Percentiles rank a stretch among this genome's conserved stretches.
phyloP scores from a whole-genome alignment of 192 early-diverging fungal species.

The Rhizoclosmatium sp. region DNA sequence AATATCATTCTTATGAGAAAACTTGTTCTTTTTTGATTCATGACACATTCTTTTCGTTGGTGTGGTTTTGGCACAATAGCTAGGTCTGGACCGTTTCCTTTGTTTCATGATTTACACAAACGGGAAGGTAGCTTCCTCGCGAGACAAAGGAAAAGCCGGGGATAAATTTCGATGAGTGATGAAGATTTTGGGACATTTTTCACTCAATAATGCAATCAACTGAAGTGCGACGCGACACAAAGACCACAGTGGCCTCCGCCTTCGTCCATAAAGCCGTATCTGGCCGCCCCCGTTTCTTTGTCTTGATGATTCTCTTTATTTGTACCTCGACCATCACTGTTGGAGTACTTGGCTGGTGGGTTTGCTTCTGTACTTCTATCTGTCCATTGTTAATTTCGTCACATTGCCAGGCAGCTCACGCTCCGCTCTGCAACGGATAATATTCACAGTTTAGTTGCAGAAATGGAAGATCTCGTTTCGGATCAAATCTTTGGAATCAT shows the following conservation, averaged over 20 bases:
- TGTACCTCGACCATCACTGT: neutral
- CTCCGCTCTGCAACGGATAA: neutral
- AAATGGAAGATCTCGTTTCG: neutral
- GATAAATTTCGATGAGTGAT: neutral
- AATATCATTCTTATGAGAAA: neutral
- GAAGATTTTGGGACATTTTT: neutral
- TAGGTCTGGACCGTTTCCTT: too few relatives aligned
- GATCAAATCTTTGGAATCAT: neutral
- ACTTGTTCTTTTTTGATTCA: too few relatives aligned
- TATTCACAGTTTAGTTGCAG: neutral
- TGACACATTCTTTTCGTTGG: too few relatives aligned
- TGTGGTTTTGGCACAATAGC: too few relatives aligned
- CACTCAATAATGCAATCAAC: neutral
- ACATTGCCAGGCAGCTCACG: neutral
- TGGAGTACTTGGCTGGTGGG: neutral
- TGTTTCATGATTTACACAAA: too few relatives aligned
- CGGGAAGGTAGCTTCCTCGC: too few relatives aligned
- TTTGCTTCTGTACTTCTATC: neutral
- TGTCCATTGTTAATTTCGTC: neutral
- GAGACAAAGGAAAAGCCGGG: neutral
- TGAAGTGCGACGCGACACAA: neutral
- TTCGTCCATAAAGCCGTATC: neutral
- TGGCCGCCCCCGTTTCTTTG: neutral
- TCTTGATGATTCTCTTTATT: neutral
- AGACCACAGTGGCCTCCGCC: neutral